Evolutionary conservation across 306 rosid species (phyloP).

Genomic region (Trifolium repens): DNA sequence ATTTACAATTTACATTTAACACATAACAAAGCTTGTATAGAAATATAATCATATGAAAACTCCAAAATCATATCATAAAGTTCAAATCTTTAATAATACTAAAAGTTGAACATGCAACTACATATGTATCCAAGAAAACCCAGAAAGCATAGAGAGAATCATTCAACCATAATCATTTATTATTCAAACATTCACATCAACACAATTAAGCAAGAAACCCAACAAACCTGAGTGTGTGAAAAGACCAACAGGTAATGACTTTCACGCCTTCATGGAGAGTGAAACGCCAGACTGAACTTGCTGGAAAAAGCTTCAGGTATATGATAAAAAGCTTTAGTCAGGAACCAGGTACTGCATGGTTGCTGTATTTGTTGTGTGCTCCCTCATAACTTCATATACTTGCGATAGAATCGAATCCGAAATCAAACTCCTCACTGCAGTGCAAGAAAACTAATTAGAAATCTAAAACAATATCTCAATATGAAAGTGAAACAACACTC

Average conservation of each 20-base stretch:
- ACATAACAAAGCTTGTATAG: not conserved
- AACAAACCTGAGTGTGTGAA: not conserved
- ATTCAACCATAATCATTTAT: not conserved
- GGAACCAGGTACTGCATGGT: not conserved
- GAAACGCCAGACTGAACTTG: not conserved
- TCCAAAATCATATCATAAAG: no score
- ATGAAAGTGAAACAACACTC: slow-evolving; percentile 20
- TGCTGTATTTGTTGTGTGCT: no score
- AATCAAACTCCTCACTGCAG: no score
- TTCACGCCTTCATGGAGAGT: not conserved
- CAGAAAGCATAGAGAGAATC: slow-evolving; percentile 1
- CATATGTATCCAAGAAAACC: not conserved
- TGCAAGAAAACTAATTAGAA: no score
- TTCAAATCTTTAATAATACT: no score
- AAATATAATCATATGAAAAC: not conserved
- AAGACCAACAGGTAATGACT: not conserved
- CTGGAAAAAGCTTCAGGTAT: not conserved
- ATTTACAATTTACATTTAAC: not conserved
- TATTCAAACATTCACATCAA: not conserved
- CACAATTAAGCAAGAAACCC: not conserved
- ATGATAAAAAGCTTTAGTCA: not conserved
- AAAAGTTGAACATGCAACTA: not conserved
- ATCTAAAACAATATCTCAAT: no score
- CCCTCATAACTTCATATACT: no score
- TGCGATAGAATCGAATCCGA: no score